Evolutionary conservation across 768 basidiomycete genomes (phyloP), one percentile per base, ranked within the genome.

Genomic region (Tulasnella sp.): DNA sequence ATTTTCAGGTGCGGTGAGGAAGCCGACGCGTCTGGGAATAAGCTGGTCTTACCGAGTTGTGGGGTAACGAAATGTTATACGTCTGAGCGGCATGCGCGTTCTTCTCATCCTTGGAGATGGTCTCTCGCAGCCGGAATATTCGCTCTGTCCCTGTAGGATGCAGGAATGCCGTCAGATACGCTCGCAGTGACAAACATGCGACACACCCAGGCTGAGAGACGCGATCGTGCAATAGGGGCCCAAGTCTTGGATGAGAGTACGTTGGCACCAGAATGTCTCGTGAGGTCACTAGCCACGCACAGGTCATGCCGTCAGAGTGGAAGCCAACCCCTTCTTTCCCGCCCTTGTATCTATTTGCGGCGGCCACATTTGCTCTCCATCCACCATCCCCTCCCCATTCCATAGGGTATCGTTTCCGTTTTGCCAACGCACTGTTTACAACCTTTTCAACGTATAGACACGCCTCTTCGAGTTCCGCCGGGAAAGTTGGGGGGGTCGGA

Each of bases 171-270:
- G 34, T 21, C 15, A 15, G 34, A 55, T 15, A 31, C 11, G 32
- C 14, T 29, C 15, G 17, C 14, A 17, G 35, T 5, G 5, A 4
- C 4, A 25, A 8, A 41, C 7, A 55, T 8, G 45, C 1, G 32
- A 62, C 75, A 61, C 51, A 81, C 86, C 86, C 11, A 90, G 75
- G 66, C 86, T 88, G 48, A 90, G 68, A 9, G 86, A 89, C 8
- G 87, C 87, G 62, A 90, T 90, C 0, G 87, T 89, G 4, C 85
- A 81, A 67, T 82, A 87, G 12, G 87, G 87, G 8, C 87, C 88
- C 6, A 90, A 72, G 69, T 84, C 83, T 0, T 86, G 54, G 86
- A 67, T 53, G 35, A 49, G 11, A 17, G 32, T 57, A 32, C 27
- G 37, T 29, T 37, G 15, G 9, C 3, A 1, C 7, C 23, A 7